These are phyloP conservation scores for Alternaria brassicicola DNA, from an alignment of 2,329 filamentous ascomycete genomes.

Conservation along the genomic window DNA sequence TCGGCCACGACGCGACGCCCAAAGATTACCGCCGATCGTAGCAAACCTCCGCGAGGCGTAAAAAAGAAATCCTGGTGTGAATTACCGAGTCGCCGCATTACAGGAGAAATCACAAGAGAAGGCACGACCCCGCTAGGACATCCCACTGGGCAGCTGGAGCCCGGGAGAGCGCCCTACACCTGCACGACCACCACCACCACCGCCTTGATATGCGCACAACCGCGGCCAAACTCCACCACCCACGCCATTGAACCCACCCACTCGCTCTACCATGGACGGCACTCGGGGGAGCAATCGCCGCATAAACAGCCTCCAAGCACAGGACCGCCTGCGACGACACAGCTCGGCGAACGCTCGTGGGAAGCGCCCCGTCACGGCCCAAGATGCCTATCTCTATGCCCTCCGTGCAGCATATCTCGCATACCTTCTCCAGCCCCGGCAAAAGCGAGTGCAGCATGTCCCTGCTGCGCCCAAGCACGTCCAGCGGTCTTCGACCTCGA, in stretches of 20 bases:
- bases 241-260: conserved; percentile 25
- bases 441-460: conserved; percentile 88
- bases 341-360: conserved; percentile 44
- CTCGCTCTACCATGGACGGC: conserved; percentile 36
- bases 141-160: conserved; percentile 27
- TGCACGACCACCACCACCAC: conserved; percentile 4
- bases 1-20: conserved; percentile 23
- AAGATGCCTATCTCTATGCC: conserved; percentile 90
- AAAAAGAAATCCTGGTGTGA: background rate
- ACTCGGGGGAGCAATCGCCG: conserved; percentile 45
- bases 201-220: conserved; percentile 37
- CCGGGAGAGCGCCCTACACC: conserved; percentile 20
- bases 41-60: conserved; percentile 2
- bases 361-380: conserved; percentile 55
- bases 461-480: conserved; percentile 62
- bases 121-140: conserved; percentile 27
- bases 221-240: conserved; percentile 12
- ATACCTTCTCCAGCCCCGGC: conserved; percentile 89
- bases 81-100: conserved; percentile 2
- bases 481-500: conserved; percentile 72
- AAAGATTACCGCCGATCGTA: conserved; percentile 8
- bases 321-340: conserved; percentile 49
- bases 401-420: conserved; percentile 89
- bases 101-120: conserved; percentile 18
- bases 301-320: conserved; percentile 52